phyloP scores from a whole-genome alignment of 2,329 filamentous ascomycete species.

The Davidsoniella eucalypti region DNA sequence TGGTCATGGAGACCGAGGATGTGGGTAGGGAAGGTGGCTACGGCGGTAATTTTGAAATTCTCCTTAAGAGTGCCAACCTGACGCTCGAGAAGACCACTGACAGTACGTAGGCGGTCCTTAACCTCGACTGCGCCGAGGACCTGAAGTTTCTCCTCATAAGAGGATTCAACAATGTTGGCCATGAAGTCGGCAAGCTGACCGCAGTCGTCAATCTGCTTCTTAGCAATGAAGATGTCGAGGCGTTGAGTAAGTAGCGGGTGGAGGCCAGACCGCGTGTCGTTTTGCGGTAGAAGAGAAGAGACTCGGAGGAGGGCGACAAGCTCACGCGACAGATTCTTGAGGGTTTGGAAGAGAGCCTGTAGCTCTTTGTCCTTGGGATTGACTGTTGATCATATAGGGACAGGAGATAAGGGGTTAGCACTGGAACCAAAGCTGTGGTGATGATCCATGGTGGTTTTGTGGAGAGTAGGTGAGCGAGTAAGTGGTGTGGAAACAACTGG shows the following conservation, averaged over 20 bases:
- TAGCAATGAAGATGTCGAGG: conserved; percentile 72
- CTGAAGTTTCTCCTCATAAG: conserved; percentile 79
- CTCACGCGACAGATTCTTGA: conserved; percentile 76
- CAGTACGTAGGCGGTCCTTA: conserved; percentile 60
- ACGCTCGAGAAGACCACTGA: conserved; percentile 67
- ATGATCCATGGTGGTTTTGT: conserved; percentile 2
- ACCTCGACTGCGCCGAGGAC: conserved; percentile 69
- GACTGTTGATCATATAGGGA: conserved; percentile 12
- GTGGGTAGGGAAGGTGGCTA: conserved; percentile 50
- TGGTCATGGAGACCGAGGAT: conserved; percentile 23
- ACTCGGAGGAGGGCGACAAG: conserved; percentile 71
- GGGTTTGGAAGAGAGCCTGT: conserved; percentile 55
- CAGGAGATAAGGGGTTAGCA: conserved; percentile 7
- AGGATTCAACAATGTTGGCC: conserved; percentile 77
- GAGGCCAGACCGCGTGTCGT: conserved; percentile 45
- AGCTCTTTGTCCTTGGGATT: conserved; percentile 37
- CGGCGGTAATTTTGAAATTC: conserved; percentile 69
- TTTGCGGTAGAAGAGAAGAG: conserved; percentile 64
- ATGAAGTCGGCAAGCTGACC: conserved; percentile 88
- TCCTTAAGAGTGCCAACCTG: conserved; percentile 75
- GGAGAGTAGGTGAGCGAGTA: not conserved
- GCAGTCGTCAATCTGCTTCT: conserved; percentile 67
- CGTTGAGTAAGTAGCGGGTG: conserved; percentile 75
- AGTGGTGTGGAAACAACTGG: not conserved
- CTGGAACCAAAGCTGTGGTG: not conserved